Evolutionary conservation across 1,284 basidiomycete species (phyloP), one percentile per base, ranked within the genome.

Genomic region (Apiotrichum sp.): DNA sequence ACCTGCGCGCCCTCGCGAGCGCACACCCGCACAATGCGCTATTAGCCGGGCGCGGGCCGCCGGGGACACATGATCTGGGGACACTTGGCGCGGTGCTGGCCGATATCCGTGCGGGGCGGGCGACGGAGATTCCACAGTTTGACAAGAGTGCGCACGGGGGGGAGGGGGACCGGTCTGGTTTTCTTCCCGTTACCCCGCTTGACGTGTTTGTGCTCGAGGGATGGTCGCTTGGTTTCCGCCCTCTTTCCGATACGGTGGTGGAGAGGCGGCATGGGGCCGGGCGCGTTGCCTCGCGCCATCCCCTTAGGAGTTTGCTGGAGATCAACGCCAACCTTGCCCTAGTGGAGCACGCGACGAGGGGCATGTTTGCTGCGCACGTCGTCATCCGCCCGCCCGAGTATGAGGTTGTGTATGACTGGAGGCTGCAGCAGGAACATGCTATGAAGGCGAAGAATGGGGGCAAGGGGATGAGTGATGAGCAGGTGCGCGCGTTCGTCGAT

Each of bases 371-470:
- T 31, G 59, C 61, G 0, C 62, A 71, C 35, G 57, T 73, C n/a
- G 58, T 62, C 22, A 60, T 73, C 44, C 57, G 64, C 36, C 71
- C 71, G 10, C 34, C 32, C 6, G 61, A 62, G 10, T 68, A 65
- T 48, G 59, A 64, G 8, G 62, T 69, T 48, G 68, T 77, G 34
- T 72, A 75, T 59, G 46, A 44, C 2, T 93, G 91, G 92, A 80
- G 91, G n/a, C 73, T 87, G 35, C 80, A 95, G 70, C 91, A 93
- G 73, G 93, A 96, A 67, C 87, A 87, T 57, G 69, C 82, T 53
- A 93, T 95, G 89, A 95, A 91, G 72, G 78, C 81, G 1, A 70
- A 70, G 47, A 92, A 92, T 61, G 89, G 89, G 44, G 90, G 90
- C 2, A 78, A 78, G 47, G 92, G 92, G 3, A 95, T 96, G 92